Base-by-base conservation (phyloP, 805 yeast genomes). In the Pichia insulana region DNA sequence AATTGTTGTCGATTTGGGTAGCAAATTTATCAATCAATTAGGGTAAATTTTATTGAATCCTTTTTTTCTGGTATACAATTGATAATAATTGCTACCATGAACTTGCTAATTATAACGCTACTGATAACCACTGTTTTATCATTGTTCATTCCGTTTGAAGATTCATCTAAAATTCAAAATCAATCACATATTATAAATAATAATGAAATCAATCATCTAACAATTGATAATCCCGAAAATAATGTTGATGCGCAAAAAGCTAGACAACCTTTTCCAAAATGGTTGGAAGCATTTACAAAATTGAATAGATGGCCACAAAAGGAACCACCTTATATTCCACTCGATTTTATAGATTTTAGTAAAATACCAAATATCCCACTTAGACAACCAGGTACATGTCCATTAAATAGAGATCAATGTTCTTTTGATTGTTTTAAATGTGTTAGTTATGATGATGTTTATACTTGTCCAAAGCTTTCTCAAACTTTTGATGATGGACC, bases 401-500 rank as follows among this genome's bases (percentile, higher is more conserved):
- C 71, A 2, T 48, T 52, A 1, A 71, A 67, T 13, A 67, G 77
- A 42, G 64, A 62, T 15, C 67, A 71, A 26, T 89, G 97, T 55
- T 82, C 95, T 0, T 89, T 85, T 63, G 96, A 88, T 59, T 89
- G 97, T 58, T 74, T 70, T 58, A 76, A 80, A 48, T 89, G 96
- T 63, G 76, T 80, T 22, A 75, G 78, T 19, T 71, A 65, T 30
- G 92, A 83, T 60, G 97, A 89, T 56, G 77, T 83, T 5, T 72
- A 67, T 52, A 75, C 90, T 0, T 89, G 97, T 59, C 74, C 80
- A 2, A 65, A 68, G 37, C 65, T 90, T 31, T 76, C 89, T 0
- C 97, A 90, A 63, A 81, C 95, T 0, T 90, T 90, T 62, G 98
- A 90, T 59, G 97, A 90, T 59, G 97, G 98, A 0, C 98, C 98